Evolutionary conservation across 306 rosid genomes (phyloP).

Genomic region (Medicago lupulina): DNA sequence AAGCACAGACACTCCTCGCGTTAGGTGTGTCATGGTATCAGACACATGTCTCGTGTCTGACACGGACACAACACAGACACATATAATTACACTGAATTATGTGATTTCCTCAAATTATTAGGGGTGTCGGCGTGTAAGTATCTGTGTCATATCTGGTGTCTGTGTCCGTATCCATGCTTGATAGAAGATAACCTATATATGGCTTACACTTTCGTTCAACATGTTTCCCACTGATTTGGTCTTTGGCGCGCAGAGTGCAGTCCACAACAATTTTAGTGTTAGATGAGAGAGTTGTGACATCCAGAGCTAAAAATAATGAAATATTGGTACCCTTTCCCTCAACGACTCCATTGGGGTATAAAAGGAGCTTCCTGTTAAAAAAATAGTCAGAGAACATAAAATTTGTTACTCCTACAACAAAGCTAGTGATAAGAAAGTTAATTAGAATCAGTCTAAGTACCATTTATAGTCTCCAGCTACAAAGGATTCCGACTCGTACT

Average conservation of each 20-base stretch:
- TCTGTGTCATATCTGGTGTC: no score
- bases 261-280: constrained; percentile 35
- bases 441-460: constrained; percentile 31
- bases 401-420: no score
- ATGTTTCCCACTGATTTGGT: constrained; percentile 42
- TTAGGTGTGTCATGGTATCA: no score
- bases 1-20: no score
- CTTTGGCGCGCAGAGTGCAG: constrained; percentile 27
- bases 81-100: no score
- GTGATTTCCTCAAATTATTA: no score
- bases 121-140: no score
- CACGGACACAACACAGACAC: no score
- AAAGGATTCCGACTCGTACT: constrained; percentile 38
- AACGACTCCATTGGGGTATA: constrained; percentile 37
- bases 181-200: not conserved
- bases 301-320: constrained; percentile 41
- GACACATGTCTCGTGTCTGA: no score
- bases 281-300: constrained; percentile 24
- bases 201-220: constrained; percentile 34
- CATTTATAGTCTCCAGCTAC: constrained; percentile 47
- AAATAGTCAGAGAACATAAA: no score
- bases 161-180: no score
- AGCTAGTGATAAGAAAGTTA: no score
- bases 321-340: constrained; percentile 44
- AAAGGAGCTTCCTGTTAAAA: constrained; percentile 31